A percentile compares a stretch with the other conserved stretches of the same genome.
These are phyloP conservation scores for Hyphodiscus sp. DNA, from an alignment of 2,329 filamentous ascomycete genomes.

Conservation along the genomic window DNA sequence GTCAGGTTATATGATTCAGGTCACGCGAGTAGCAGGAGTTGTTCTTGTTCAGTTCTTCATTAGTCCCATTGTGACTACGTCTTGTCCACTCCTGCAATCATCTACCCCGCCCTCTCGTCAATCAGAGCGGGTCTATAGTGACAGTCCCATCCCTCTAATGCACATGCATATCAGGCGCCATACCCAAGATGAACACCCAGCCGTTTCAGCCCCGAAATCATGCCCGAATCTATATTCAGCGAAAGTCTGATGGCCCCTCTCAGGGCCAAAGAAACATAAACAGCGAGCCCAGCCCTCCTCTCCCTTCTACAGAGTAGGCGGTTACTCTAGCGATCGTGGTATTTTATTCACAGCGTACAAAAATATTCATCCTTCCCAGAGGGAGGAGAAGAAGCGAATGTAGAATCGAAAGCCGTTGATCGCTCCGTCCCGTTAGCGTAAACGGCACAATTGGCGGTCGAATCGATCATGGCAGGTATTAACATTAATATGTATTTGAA, in stretches of 20 bases:
- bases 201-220: constrained; percentile 1
- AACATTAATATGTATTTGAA: constrained; percentile 24
- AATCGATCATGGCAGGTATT: constrained; percentile 14
- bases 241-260: constrained; percentile 6
- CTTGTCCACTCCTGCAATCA: too few species aligned
- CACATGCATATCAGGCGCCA: background rate
- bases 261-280: constrained; percentile 12
- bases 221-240: constrained; percentile 18
- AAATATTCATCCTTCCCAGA: constrained; percentile 2
- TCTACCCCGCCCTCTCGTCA: background rate
- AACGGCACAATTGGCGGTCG: background rate
- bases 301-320: constrained; percentile 17
- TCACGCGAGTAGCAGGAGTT: too few species aligned
- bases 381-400: constrained; percentile 14
- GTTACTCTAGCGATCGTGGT: constrained; percentile 30
- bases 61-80: background rate
- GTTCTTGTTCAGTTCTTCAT: background rate
- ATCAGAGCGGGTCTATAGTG: background rate
- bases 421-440: constrained; percentile 1
- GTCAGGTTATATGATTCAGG: too few species aligned
- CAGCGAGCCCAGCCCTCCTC: constrained; percentile 24
- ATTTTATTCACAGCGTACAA: constrained; percentile 16
- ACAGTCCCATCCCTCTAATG: background rate
- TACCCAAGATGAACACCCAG: background rate
- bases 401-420: constrained; percentile 7